These are phyloP conservation scores for Amphichorda felina DNA, from an alignment of 2,329 filamentous ascomycete genomes.

Conservation along the genomic window DNA sequence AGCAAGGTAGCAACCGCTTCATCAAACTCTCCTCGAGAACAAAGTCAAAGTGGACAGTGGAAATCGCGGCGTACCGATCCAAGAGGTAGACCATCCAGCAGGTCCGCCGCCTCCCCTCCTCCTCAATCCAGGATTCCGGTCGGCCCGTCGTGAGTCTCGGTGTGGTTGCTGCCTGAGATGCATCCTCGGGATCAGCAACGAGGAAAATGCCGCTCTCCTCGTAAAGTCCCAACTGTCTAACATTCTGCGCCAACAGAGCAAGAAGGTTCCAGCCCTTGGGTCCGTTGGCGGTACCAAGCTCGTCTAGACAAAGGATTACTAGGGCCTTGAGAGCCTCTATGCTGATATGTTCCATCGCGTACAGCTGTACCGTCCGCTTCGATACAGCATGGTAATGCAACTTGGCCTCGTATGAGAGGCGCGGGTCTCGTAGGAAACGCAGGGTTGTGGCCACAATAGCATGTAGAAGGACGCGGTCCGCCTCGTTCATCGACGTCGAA, in stretches of 20 bases:
- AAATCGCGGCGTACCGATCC: constrained; percentile 29
- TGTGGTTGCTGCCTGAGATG: constrained; percentile 20
- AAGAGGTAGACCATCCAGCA: constrained; percentile 34
- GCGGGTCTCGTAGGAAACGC: constrained; percentile 26
- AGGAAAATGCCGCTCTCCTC: constrained; percentile 26
- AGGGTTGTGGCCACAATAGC: constrained; percentile 31
- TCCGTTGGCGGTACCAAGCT: constrained; percentile 28
- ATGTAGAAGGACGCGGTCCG: constrained; percentile 26
- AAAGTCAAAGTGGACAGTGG: constrained; percentile 27
- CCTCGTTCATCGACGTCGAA: constrained; percentile 23
- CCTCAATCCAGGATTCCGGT: constrained; percentile 31
- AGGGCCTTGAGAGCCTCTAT: constrained; percentile 25
- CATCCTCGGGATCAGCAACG: constrained; percentile 16
- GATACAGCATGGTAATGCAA: constrained; percentile 25
- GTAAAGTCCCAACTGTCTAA: constrained; percentile 24
- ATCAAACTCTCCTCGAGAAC: constrained; percentile 25
- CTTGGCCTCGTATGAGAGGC: constrained; percentile 22
- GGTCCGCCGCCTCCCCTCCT: constrained; percentile 26
- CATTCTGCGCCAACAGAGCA: constrained; percentile 23
- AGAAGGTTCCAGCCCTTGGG: constrained; percentile 29
- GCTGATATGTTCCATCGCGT: constrained; percentile 27
- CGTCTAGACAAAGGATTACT: constrained; percentile 27
- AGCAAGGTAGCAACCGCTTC: constrained; percentile 27
- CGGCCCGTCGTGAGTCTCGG: constrained; percentile 19
- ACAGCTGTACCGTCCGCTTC: constrained; percentile 25